Evolutionary conservation across 2,329 filamentous ascomycete species (phyloP), one percentile per base, ranked within the genome.

Genomic region (Ceratocystis albifundus): DNA sequence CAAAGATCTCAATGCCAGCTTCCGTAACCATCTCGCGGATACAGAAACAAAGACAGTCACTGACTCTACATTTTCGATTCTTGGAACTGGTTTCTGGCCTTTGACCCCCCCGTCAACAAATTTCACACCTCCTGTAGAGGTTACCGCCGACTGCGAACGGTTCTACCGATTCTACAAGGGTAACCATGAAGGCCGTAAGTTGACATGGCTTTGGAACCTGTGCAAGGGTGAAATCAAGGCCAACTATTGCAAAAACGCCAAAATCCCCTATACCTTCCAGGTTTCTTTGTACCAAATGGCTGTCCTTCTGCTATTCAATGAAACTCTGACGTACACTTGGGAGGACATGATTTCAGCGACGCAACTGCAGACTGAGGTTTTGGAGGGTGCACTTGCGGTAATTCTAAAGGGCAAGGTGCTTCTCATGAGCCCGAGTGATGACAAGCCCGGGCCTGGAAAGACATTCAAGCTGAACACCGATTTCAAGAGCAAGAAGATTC

Each of bases 211-310:
- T 66, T 99, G 94, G 94, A 91, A 97, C 74, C 80, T 99, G 64
- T 97, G 91, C 82, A 99, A 97, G 79, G 94, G 94, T 66, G 94
- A 99, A 76, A 84, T 99, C 68, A 93, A 92, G 76, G 89, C 92
- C 46, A 93, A 92, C 72, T 99, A 96, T 76, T 88, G 89, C 80
- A 95, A 90, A 78, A 85, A 80, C 73, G 85, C 85, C 72, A 97
- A 96, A 79, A 90, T 91, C 1, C 90, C 93, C 0, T 96, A 92
- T 75, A 97, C 90, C 1, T 95, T 99, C 80, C 91, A 96, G 75
- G 95, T 99, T 10, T 97, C 93, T 1, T 92, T 93, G 2, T 99
- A 94, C 74, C 94, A 99, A 76, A 96, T 99, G 91, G 93, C 91
- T 0, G 91, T 99, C 67, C 80, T 99, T 32, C 79, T 99, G 62